Evolutionary conservation across 108 stramenopile genomes (phyloP), one percentile per base, ranked within the genome.

Genomic region (Nitzschia sp.): DNA sequence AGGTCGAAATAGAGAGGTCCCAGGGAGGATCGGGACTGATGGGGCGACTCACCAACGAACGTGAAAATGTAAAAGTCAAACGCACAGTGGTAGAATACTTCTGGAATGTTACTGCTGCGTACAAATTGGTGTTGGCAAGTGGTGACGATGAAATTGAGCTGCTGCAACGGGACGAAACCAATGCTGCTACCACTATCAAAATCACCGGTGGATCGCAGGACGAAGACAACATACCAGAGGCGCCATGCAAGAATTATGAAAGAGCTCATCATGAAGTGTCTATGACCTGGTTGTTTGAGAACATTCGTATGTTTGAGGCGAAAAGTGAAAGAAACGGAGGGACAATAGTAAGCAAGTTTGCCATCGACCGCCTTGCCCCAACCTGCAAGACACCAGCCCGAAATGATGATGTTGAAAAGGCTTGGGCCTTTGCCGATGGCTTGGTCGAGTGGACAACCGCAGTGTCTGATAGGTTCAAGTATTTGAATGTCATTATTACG

Each of bases 311-410:
- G 13, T 41, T 13, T 13, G 38, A 13, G 9, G 13, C 38, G 9
- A 13, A 41, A 6, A 9, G 9, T 13, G 38, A 13, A 13, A n/a
- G n/a, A n/a, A n/a, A n/a, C n/a, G 38, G 38, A 6, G 38, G 6
- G 38, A 13, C 6, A 13, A 41, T 9, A 41, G 38, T 64, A 63
- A 72, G 75, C 16, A 29, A 26, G 9, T 77, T 90, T 58, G 35
- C 75, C 32, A 80, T 79, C 53, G 83, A 90, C 68, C 67, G 80
- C 54, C 31, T 47, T 41, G 65, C 68, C 19, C 53, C 44, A 6
- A 60, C 71, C 13, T 85, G 82, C 57, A 81, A 77, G 38, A 90
- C 89, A 38, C 89, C 89, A 19, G 68, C 80, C 4, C 80, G 89
- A 30, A 90, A 90, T 56, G 64, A 81, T 22, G 75, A 83, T 47